Evolutionary conservation across 257 asterid species (phyloP).

Genomic region (Ehretia macrophylla): DNA sequence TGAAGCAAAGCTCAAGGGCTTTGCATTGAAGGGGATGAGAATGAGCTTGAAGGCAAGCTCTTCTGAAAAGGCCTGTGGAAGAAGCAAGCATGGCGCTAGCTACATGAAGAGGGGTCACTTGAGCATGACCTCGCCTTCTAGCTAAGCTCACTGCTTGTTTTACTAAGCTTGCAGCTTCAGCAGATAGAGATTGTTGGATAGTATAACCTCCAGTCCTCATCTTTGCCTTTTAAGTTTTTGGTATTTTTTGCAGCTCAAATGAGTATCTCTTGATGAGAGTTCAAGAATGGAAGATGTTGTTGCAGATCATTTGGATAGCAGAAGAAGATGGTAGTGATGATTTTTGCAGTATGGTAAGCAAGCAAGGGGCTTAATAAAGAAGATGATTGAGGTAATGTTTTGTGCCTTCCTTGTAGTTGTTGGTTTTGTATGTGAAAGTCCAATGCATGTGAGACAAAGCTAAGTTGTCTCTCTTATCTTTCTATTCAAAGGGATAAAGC

Average conservation of each 20-base stretch:
- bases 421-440: conserved; percentile 79
- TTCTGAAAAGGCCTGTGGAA: conserved; percentile 47
- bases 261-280: too few relatives aligned
- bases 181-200: conserved; percentile 78
- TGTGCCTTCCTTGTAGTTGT: conserved; percentile 86
- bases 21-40: conserved; percentile 96
- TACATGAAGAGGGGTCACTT: conserved; percentile 91
- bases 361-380: conserved; percentile 35
- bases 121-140: conserved; percentile 87
- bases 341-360: conserved; percentile 9
- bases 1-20: conserved; percentile 95
- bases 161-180: conserved; percentile 62
- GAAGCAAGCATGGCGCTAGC: conserved; percentile 81
- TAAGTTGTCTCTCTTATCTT: conserved; percentile 55
- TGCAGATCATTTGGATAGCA: not conserved
- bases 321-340: not conserved
- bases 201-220: conserved; percentile 93
- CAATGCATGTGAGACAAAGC: conserved; percentile 91
- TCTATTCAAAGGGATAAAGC: conserved; percentile 49
- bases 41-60: conserved; percentile 79
- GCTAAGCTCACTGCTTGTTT: conserved; percentile 78
- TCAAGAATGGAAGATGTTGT: not conserved
- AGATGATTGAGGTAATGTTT: conserved; percentile 23
- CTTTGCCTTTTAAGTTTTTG: not conserved
- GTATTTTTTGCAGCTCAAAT: too few relatives aligned